Conservation (phyloP, 768 basidiomycete species). For the Russula brevipes region DNA sequence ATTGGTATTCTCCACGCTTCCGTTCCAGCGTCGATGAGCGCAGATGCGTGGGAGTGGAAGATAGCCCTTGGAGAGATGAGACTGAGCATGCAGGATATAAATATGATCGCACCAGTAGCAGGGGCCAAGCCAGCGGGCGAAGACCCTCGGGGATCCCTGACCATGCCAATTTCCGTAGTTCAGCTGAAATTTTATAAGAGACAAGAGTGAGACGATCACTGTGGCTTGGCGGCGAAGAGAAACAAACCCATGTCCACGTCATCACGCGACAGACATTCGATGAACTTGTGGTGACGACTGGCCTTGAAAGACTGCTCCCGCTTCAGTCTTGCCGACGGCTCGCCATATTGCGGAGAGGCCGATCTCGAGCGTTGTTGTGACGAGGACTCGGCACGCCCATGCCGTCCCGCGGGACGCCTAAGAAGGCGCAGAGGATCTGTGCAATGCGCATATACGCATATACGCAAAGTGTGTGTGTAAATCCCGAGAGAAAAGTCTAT, state of each 20-base stretch:
- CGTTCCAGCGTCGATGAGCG: constrained; percentile 73
- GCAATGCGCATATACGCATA: not conserved
- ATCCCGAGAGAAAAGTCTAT: not conserved
- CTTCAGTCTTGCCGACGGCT: constrained; percentile 44
- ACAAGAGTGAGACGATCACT: not conserved
- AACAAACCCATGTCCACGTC: constrained; percentile 75
- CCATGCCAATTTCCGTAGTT: constrained; percentile 91
- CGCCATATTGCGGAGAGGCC: constrained; percentile 15
- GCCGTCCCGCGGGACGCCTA: constrained; percentile 4
- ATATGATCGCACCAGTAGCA: constrained; percentile 67
- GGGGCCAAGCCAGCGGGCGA: constrained; percentile 89
- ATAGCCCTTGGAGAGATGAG: constrained; percentile 63
- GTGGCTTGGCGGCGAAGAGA: not conserved
- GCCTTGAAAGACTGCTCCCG: constrained; percentile 75
- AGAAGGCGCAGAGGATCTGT: constrained; percentile 24
- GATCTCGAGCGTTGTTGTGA: constrained; percentile 15
- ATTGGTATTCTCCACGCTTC: constrained; percentile 89
- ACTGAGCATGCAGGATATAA: not conserved
- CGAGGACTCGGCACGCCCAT: constrained; percentile 4
- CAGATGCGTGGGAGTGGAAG: constrained; percentile 78
- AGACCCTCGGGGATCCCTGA: constrained; percentile 85
- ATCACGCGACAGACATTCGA: constrained; percentile 67
- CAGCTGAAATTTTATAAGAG: constrained; percentile 40
- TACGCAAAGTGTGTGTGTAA: not conserved
- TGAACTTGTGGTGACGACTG: constrained; percentile 74